A percentile compares a stretch with the other conserved stretches of the same genome.
Evolutionary conservation across 164 flowering plant genomes (phyloP).

Genomic region (Vitis rupestris): DNA sequence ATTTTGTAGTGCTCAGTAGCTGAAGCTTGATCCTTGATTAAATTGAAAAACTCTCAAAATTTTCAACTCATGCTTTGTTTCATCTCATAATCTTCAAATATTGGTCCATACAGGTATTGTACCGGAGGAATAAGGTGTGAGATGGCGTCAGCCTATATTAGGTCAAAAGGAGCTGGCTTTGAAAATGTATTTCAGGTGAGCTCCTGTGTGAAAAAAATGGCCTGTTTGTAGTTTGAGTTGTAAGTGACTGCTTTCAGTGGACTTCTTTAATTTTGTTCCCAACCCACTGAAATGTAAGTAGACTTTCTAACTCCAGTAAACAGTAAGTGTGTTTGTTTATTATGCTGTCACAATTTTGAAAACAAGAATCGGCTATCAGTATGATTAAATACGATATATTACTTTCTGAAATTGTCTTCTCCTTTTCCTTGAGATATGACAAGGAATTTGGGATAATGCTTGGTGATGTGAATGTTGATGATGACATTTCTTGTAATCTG

Average conservation of each 20-base stretch:
- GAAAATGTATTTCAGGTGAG: constrained; percentile 91
- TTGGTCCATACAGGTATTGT: constrained; percentile 70
- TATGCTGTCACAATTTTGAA: no score
- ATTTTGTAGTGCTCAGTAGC: background rate
- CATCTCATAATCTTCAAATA: background rate
- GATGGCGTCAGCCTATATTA: constrained; percentile 96
- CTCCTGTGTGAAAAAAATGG: background rate
- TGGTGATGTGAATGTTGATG: background rate
- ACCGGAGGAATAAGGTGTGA: constrained; percentile 99
- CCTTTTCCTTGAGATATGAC: background rate
- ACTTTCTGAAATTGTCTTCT: no score
- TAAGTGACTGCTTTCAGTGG: background rate
- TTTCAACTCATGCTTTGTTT: background rate
- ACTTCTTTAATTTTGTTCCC: background rate
- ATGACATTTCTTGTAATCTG: background rate
- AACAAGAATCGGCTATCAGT: no score
- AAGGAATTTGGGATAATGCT: background rate
- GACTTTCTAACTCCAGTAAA: background rate
- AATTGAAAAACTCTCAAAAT: background rate
- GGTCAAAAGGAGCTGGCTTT: constrained; percentile 87
- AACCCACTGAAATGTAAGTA: background rate
- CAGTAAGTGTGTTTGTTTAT: no score
- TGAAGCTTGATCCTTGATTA: background rate
- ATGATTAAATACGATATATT: no score
- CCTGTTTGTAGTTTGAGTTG: background rate